Conservation (phyloP, 2,329 filamentous ascomycete genomes). For the Colletotrichum spinosum region DNA sequence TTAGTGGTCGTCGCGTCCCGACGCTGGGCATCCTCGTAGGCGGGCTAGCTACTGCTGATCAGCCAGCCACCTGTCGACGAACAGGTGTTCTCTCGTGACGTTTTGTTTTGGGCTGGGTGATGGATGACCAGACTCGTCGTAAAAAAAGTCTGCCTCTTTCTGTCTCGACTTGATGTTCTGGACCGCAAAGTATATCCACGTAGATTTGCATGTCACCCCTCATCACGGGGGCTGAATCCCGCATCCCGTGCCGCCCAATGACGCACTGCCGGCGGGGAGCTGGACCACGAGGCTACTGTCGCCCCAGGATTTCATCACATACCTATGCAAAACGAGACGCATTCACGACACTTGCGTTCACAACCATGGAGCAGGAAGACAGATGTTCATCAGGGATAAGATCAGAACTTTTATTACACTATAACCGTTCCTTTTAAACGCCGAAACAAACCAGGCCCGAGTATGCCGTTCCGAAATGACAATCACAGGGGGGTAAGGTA, state of each 20-base stretch:
- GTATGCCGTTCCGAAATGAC: conserved; percentile 30
- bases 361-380: background rate
- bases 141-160: background rate
- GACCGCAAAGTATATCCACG: too few relatives aligned
- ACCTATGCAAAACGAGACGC: background rate
- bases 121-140: conserved; percentile 13
- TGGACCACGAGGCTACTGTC: conserved; percentile 54
- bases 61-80: conserved; percentile 7
- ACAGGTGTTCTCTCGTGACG: conserved; percentile 24
- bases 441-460: conserved; percentile 24
- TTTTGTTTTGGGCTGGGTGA: conserved; percentile 5
- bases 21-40: too few relatives aligned
- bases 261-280: conserved; percentile 16
- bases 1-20: background rate
- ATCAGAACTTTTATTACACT: conserved; percentile 36
- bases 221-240: conserved; percentile 29
- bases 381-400: conserved; percentile 4
- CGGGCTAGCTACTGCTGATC: too few relatives aligned
- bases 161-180: too few relatives aligned
- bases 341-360: background rate
- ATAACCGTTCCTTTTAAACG: conserved; percentile 27
- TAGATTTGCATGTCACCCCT: conserved; percentile 10
- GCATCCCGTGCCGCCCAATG: conserved; percentile 33
- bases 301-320: conserved; percentile 1
- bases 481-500: conserved; percentile 28